Base-by-base conservation (phyloP, 2,329 filamentous ascomycete genomes). In the Metarhizium brunneum region DNA sequence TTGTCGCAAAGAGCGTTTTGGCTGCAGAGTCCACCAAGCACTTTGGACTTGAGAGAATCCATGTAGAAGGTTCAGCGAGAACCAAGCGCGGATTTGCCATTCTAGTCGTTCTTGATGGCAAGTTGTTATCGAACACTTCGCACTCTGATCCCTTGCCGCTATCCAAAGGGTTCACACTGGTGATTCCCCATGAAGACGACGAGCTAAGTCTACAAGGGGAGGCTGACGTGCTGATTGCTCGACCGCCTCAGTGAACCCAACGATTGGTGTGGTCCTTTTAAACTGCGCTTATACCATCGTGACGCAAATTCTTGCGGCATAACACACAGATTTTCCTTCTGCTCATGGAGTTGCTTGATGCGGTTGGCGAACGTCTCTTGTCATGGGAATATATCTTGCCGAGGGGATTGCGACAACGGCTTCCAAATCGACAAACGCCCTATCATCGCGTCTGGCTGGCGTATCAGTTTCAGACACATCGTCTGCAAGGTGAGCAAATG, bases 141-240 rank as follows among this genome's bases (percentile, higher is more conserved):
- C 32, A 11, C 32, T 35, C 32, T 8, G 3, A 8, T 35, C 32
- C 7, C 32, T 35, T 7, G 32, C 32, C 6, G 3, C 10, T 35
- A 11, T 11, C 32, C 10, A 35, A 35, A 2, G 32, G 32, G 32
- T 35, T 11, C 32, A 35, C 6, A 11, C 1, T 2, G 10, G 32
- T 11, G 2, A 35, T 35, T 35, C 32, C 5, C 6, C 6, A 35
- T 11, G 32, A 35, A 35, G 32, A 7, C 1, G 32, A 1, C 32
- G 32, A 11, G 32, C 32, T 11, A 7, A 52, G 7, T 4, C 32
- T 62, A 25, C 56, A 58, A 10, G 58, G 59, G 10, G 25, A 25
- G 20, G 58, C 38, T 10, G 57, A 60, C 18, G 57, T 59, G n/a
- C 50, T 58, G 25, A 54, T 62, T 50, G 56, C 61, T 8, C 54